These are phyloP conservation scores for Huntiella moniliformis DNA, from an alignment of 2,329 filamentous ascomycete species.

Conservation along the genomic window DNA sequence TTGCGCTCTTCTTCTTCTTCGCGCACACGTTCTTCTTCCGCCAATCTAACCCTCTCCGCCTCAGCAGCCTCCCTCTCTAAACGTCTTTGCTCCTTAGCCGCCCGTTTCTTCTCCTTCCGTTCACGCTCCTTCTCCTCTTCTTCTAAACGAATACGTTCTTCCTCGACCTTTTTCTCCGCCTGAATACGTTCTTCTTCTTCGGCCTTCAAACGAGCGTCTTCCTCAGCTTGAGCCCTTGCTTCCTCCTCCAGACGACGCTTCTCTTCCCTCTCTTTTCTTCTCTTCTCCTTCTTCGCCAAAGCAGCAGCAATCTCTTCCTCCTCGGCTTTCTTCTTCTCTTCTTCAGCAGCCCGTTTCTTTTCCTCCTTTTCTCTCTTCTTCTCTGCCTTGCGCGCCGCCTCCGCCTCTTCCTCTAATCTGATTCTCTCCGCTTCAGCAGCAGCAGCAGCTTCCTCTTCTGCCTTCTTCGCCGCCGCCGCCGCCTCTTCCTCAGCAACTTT, in stretches of 20 bases:
- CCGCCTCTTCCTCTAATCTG: constrained; percentile 3
- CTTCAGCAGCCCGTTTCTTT: constrained; percentile 15
- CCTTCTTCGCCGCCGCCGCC: constrained; percentile 6
- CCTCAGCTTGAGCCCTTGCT: constrained; percentile 14
- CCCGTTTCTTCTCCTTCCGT: constrained; percentile 13
- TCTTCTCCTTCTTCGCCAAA: constrained; percentile 13
- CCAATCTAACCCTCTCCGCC: constrained; percentile 3
- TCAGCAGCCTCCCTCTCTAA: constrained; percentile 20
- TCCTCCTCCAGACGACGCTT: constrained; percentile 16
- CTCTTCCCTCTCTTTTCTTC: constrained; percentile 12
- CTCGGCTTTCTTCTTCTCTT: constrained; percentile 14
- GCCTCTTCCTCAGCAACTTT: constrained; percentile 6
- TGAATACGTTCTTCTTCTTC: constrained; percentile 14
- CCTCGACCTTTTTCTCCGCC: constrained; percentile 12
- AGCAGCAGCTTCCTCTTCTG: constrained; percentile 4
- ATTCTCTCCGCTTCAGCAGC: constrained; percentile 6
- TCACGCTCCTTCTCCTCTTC: constrained; percentile 15
- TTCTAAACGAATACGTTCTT: constrained; percentile 12
- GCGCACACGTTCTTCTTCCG: constrained; percentile 12
- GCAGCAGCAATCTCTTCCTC: constrained; percentile 15
- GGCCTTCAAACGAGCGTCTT: constrained; percentile 2
- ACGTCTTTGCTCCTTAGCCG: constrained; percentile 15
- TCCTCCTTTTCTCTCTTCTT: constrained; percentile 14
- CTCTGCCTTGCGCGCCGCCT: constrained; percentile 21
- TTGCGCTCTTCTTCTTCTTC: constrained; percentile 13